Percentiles rank a stretch among this genome's conserved stretches.
These are phyloP conservation scores for Myxozyma lipomycoides DNA, from an alignment of 805 yeast species.

Conservation along the genomic window DNA sequence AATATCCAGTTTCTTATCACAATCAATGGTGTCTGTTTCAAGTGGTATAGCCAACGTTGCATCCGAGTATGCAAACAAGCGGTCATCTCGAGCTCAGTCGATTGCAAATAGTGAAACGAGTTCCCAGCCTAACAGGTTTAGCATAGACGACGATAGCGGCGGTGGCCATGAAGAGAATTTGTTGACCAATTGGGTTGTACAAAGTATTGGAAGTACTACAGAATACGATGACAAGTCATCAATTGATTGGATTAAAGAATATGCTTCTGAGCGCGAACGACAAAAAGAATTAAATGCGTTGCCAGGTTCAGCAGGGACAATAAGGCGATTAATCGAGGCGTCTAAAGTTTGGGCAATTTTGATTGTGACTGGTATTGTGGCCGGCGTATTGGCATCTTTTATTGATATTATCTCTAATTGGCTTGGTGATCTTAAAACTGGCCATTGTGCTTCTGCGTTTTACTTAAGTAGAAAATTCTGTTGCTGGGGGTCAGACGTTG, in stretches of 20 bases:
- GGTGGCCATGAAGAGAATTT: neutral
- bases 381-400: constrained; percentile 76
- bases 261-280: constrained; percentile 32
- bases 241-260: constrained; percentile 39
- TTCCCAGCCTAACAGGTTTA: too few species aligned
- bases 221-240: constrained; percentile 28
- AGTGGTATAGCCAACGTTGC: too few species aligned
- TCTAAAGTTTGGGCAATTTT: constrained; percentile 63
- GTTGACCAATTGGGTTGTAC: constrained; percentile 3
- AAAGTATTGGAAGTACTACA: constrained; percentile 8
- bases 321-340: constrained; percentile 25
- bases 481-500: constrained; percentile 55
- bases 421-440: constrained; percentile 68
- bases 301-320: constrained; percentile 31
- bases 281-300: constrained; percentile 7
- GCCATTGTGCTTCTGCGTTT: constrained; percentile 62
- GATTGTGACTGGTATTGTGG: constrained; percentile 62
- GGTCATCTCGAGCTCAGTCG: too few species aligned
- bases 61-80: too few species aligned
- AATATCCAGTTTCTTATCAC: too few species aligned
- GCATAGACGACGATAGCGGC: too few species aligned
- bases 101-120: too few species aligned
- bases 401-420: constrained; percentile 78
- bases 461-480: constrained; percentile 67
- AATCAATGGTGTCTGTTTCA: too few species aligned